Base-by-base conservation (phyloP, 129 eudicot genomes). In the Apium graveolens region DNA sequence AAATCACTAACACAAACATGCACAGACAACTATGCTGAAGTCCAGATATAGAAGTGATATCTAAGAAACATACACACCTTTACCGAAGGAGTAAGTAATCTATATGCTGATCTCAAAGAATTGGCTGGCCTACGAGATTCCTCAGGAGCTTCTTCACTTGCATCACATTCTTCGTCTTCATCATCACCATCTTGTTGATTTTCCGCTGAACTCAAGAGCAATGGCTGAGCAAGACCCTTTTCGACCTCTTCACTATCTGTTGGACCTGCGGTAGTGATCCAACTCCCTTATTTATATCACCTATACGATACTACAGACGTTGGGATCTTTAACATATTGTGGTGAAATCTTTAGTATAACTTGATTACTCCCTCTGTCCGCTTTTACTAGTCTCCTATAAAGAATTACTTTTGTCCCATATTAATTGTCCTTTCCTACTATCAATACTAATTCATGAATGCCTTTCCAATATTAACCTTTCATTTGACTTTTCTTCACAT, bases 21-120 rank as follows among this genome's bases (percentile, higher is more conserved):
- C 37, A 13, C 6, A 10, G 7, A 27, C 7, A 3, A 11, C 0
- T 65, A 60, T n/a, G 16, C n/a, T 60, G 4, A 60, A 60, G 16
- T 66, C 39, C 72, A 29, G 39, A 66, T 31, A 66, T 5, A 16
- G 8, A 39, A 72, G 34, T n/a, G 24, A n/a, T 24, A 24, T n/a
- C 51, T 24, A n/a, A 72, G 76, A 38, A 72, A 72, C 32, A 80
- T 27, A 35, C 80, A 78, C 81, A 94, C 98, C 98, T 94, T 94
- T 73, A 94, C 92, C 0, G 98, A 94, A 78, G 97, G 97, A 5
- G 97, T 94, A 82, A 94, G 98, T 68, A 94, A 84, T 81, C 91
- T 88, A 81, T 94, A 91, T 9, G 98, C 98, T 37, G 91, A 81
- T 84, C 75, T 90, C n/a, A 94, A 75, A 32, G 98, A 91, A 66